Evolutionary conservation across 192 early-diverging fungal genomes (phyloP).

Genomic region (Spinellus fusiger): DNA sequence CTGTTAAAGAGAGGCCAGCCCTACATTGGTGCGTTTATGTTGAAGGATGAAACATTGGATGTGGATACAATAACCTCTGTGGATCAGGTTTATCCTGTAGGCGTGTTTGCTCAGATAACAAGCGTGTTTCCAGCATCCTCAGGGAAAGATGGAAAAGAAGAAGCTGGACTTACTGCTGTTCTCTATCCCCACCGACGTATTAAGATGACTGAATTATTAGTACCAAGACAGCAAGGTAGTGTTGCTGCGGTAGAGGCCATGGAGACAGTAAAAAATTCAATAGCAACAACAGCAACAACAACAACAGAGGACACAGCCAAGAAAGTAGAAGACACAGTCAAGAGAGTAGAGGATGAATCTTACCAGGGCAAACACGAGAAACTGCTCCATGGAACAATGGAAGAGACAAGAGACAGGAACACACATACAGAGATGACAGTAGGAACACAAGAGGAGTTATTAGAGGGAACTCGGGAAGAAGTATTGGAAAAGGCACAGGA

Average conservation of each 20-base stretch:
- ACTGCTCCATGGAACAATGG: too few species aligned
- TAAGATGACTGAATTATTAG: slow-evolving; percentile 64
- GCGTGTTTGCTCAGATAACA: slow-evolving; percentile 97
- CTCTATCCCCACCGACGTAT: slow-evolving; percentile 95
- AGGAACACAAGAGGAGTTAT: too few species aligned
- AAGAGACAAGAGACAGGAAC: too few species aligned
- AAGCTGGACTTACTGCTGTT: slow-evolving; percentile 83
- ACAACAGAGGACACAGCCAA: too few species aligned
- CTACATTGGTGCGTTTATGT: slow-evolving; percentile 93
- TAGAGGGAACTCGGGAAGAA: background rate
- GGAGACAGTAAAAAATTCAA: too few species aligned
- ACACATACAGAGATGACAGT: too few species aligned
- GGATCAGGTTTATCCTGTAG: slow-evolving; percentile 80
- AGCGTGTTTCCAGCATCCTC: slow-evolving; percentile 78
- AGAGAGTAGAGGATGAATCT: too few species aligned
- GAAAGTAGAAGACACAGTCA: too few species aligned
- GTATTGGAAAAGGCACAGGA: background rate
- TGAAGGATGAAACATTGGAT: slow-evolving; percentile 86
- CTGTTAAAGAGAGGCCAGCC: slow-evolving; percentile 89
- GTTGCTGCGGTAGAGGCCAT: slow-evolving; percentile 11
- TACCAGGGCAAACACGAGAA: too few species aligned
- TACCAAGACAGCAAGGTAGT: slow-evolving; percentile 23
- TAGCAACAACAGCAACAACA: too few species aligned
- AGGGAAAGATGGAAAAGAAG: slow-evolving; percentile 39
- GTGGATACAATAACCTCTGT: slow-evolving; percentile 72